Percentiles rank a stretch among this genome's conserved stretches.
Conservation (phyloP, 2,329 filamentous ascomycete genomes). For the Fusarium fracticaudum region DNA sequence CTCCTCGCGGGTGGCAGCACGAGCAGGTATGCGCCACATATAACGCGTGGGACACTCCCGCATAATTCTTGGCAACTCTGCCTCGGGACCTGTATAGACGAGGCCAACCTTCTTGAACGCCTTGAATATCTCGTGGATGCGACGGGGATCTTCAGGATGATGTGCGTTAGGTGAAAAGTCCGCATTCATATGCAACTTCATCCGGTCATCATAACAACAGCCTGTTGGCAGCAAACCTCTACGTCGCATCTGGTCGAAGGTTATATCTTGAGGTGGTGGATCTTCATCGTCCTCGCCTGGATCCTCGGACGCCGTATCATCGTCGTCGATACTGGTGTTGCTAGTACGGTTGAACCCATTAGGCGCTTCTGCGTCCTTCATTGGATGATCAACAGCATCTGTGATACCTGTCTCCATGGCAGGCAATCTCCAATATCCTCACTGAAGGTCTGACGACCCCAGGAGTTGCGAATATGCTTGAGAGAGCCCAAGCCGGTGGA, state of each 20-base stretch:
- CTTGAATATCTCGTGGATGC: conserved; percentile 93
- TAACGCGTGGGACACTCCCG: conserved; percentile 65
- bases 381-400: conserved; percentile 57
- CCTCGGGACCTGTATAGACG: conserved; percentile 70
- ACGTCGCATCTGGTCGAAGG: conserved; percentile 51
- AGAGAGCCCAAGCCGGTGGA: neutral
- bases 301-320: conserved; percentile 48
- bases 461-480: conserved; percentile 22
- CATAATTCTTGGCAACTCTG: conserved; percentile 62
- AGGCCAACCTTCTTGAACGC: conserved; percentile 85
- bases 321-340: conserved; percentile 43
- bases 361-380: conserved; percentile 51
- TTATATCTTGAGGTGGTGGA: conserved; percentile 50
- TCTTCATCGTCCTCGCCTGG: conserved; percentile 50
- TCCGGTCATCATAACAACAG: conserved; percentile 90
- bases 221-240: conserved; percentile 73
- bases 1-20: conserved; percentile 81
- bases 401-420: conserved; percentile 44
- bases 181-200: conserved; percentile 94
- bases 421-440: conserved; percentile 4
- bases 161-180: conserved; percentile 78
- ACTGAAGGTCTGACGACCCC: conserved; percentile 31
- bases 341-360: conserved; percentile 38
- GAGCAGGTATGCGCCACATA: conserved; percentile 81
- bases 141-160: conserved; percentile 92